Evolutionary conservation across 129 eudicot genomes (phyloP), one percentile per base, ranked within the genome.

Genomic region (Gnaphalium uliginosum): DNA sequence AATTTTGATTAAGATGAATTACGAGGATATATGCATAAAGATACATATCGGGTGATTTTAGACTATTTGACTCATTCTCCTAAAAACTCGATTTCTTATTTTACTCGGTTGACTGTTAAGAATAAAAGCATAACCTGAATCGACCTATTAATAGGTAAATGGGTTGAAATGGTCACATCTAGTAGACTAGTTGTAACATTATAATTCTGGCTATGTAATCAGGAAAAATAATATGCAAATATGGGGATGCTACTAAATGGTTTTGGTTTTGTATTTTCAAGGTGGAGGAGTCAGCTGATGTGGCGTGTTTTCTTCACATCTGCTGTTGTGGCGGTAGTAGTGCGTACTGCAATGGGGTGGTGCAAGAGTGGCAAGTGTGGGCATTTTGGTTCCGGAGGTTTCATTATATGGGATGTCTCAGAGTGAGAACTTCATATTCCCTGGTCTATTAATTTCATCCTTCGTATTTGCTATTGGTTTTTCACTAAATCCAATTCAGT

Each of bases 211-310:
- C 41, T 62, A 39, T 61, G 57, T 37, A 37, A 18, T 30, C 60
- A 8, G 58, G 15, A 51, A 58, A 64, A 18, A 11, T 64, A 26
- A 56, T 50, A 48, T 65, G 76, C 58, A 70, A 72, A 22, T 26
- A 59, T 25, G 13, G 51, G 48, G 48, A 66, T 32, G 57, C 22
- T 75, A 24, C 46, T 74, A 22, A 58, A 41, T 24, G 72, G 37
- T 48, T 66, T 30, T 77, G 19, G 21, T 76, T 43, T 72, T 72
- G 39, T 74, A 5, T 71, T n/a, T n/a, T 86, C 77, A 88, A 94
- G 98, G 98, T 94, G 98, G 98, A 94, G 97, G 78, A 94, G 98
- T 87, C 98, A 94, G 81, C 93, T 94, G 37, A 94, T 94, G 98
- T 94, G 98, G 98, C 98, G 98, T 85, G 98, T 94, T 79, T 94